These are phyloP conservation scores for Zymoseptoria pseudotritici DNA, from an alignment of 2,329 filamentous ascomycete species.

Conservation along the genomic window DNA sequence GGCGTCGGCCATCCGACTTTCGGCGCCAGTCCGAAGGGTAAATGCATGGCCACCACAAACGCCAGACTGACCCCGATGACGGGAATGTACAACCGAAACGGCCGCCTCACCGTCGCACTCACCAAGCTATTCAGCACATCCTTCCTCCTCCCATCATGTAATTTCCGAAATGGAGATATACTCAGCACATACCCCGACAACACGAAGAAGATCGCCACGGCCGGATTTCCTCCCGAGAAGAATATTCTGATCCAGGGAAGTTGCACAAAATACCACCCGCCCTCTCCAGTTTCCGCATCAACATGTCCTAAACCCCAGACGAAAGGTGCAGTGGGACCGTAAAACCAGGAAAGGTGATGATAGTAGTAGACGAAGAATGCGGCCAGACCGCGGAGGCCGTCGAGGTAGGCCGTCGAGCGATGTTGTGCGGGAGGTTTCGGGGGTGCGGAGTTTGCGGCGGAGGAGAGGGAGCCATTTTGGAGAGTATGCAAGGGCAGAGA, in stretches of 20 bases:
- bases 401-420: constrained; percentile 47
- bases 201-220: constrained; percentile 47
- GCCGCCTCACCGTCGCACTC: constrained; percentile 8
- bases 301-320: constrained; percentile 29
- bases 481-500: neutral
- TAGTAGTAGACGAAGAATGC: constrained; percentile 58
- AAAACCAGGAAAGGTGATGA: constrained; percentile 41
- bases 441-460: neutral
- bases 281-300: constrained; percentile 4
- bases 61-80: constrained; percentile 11
- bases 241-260: constrained; percentile 50
- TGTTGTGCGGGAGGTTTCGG: neutral
- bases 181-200: constrained; percentile 44
- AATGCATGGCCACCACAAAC: constrained; percentile 11
- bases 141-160: constrained; percentile 5
- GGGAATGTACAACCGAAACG: constrained; percentile 15
- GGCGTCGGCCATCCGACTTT: constrained; percentile 13
- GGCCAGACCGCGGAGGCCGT: constrained; percentile 59
- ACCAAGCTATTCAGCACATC: constrained; percentile 6
- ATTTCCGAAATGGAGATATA: constrained; percentile 14
- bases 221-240: constrained; percentile 53
- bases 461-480: neutral
- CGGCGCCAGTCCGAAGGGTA: constrained; percentile 15
- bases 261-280: constrained; percentile 16
- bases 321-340: constrained; percentile 39